Evolutionary conservation across 495 filamentous ascomycete species (phyloP).

Genomic region (Trichoderma gamsii): DNA sequence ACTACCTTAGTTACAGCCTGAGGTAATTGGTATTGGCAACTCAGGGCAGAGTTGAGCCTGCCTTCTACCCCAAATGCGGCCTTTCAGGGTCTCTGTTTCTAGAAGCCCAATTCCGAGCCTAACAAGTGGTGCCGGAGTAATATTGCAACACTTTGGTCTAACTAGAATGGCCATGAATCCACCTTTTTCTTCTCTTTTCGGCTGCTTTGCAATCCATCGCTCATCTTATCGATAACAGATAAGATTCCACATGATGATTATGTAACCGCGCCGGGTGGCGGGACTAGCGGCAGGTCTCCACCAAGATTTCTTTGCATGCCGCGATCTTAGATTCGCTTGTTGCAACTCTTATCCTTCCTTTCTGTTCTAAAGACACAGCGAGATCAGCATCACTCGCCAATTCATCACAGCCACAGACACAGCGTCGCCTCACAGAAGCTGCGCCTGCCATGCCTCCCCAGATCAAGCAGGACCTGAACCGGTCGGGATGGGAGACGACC

Average conservation of each 20-base stretch:
- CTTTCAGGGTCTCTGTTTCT: not conserved
- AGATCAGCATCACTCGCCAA: not conserved
- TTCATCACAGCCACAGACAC: not conserved
- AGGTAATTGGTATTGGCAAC: too few relatives aligned
- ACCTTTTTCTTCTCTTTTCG: not conserved
- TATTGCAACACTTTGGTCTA: not conserved
- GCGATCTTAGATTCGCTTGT: conserved; percentile 4
- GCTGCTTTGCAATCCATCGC: not conserved
- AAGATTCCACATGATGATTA: conserved; percentile 12
- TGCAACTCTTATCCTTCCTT: too few relatives aligned
- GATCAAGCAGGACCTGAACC: conserved; percentile 94
- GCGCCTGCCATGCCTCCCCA: conserved; percentile 44
- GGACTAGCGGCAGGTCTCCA: conserved; percentile 1
- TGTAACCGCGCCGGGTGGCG: not conserved
- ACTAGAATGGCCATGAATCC: not conserved
- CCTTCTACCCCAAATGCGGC: too few relatives aligned
- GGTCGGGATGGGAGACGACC: conserved; percentile 91
- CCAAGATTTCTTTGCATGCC: conserved; percentile 8
- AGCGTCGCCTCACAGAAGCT: not conserved
- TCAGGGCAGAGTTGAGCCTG: too few relatives aligned
- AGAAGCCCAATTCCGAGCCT: not conserved
- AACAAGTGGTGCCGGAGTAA: not conserved
- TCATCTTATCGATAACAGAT: not conserved
- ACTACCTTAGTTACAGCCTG: too few relatives aligned
- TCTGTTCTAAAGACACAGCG: not conserved